Percentiles rank a stretch among this genome's conserved stretches.
Conservation (phyloP, 2,329 filamentous ascomycete genomes). For the Fusarium sp. region DNA sequence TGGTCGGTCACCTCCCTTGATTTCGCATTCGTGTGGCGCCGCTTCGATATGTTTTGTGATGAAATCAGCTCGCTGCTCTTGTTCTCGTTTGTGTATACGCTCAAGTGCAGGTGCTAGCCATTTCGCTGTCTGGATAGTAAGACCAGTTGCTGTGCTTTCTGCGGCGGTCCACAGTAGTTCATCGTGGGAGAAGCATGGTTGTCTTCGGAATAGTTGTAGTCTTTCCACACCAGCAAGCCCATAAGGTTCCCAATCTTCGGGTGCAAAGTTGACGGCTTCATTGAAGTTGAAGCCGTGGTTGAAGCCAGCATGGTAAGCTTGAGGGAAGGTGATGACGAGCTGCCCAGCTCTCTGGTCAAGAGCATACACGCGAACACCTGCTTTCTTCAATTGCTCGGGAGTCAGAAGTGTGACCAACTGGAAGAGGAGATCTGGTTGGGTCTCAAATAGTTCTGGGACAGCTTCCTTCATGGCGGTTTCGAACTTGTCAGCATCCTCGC, state of each 20-base stretch:
- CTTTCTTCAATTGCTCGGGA: slow-evolving; percentile 91
- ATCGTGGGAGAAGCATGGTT: slow-evolving; percentile 97
- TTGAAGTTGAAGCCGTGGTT: slow-evolving; percentile 99
- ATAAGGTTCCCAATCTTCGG: slow-evolving; percentile 93
- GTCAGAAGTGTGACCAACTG: slow-evolving; percentile 96
- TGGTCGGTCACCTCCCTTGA: slow-evolving; percentile 58
- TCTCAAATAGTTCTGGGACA: slow-evolving; percentile 96
- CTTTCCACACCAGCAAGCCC: slow-evolving; percentile 88
- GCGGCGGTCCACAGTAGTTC: slow-evolving; percentile 93
- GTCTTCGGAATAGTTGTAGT: slow-evolving; percentile 86
- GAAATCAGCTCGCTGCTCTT: slow-evolving; percentile 75
- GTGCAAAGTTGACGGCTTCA: slow-evolving; percentile 98
- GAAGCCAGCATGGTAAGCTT: slow-evolving; percentile 97
- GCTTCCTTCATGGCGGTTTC: slow-evolving; percentile 95
- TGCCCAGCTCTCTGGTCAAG: slow-evolving; percentile 96
- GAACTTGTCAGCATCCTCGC: slow-evolving; percentile 92
- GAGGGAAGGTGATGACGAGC: slow-evolving; percentile 95
- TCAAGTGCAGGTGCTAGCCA: slow-evolving; percentile 92
- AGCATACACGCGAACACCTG: slow-evolving; percentile 91
- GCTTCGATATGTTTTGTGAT: slow-evolving; percentile 71
- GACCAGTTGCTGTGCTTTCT: slow-evolving; percentile 72
- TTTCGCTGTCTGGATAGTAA: slow-evolving; percentile 89
- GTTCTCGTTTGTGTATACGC: slow-evolving; percentile 80
- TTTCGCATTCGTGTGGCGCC: slow-evolving; percentile 65
- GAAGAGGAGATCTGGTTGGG: slow-evolving; percentile 94